phyloP scores from a whole-genome alignment of 768 basidiomycete species.

The Gymnopilus junonius region DNA sequence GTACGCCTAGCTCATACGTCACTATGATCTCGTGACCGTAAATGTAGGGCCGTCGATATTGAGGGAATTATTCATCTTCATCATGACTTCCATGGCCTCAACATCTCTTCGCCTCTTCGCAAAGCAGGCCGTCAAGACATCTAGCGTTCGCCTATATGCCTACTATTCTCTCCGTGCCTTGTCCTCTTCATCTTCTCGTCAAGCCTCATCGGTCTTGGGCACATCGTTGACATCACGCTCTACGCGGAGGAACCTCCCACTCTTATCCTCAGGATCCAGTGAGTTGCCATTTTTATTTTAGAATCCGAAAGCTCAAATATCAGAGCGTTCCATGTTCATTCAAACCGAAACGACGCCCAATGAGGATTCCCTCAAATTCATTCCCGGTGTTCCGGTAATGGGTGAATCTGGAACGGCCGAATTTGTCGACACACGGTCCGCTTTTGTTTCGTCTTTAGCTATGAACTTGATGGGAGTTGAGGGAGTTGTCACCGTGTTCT shows the following conservation, averaged over 20 bases:
- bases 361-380: conserved; percentile 97
- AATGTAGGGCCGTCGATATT: not conserved
- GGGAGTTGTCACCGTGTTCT: conserved; percentile 88
- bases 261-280: conserved; percentile 18
- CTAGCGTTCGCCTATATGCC: conserved; percentile 12
- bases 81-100: conserved; percentile 27
- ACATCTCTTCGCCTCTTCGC: conserved; percentile 24
- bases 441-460: conserved; percentile 92
- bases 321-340: conserved; percentile 94
- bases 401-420: conserved; percentile 88
- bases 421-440: conserved; percentile 87
- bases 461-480: conserved; percentile 94
- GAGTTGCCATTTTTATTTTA: conserved; percentile 6
- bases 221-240: conserved; percentile 10
- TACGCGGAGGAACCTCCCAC: conserved; percentile 9
- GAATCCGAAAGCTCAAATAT: not conserved
- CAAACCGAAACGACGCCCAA: conserved; percentile 98
- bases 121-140: conserved; percentile 13
- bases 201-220: conserved; percentile 3
- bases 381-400: conserved; percentile 91
- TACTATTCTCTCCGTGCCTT: conserved; percentile 14
- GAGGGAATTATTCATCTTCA: conserved; percentile 11
- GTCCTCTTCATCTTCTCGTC: conserved; percentile 13
- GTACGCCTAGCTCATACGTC: too few species aligned
- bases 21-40: not conserved